phyloP scores from a whole-genome alignment of 2,329 filamentous ascomycete species.

The Juglanconis oblonga region DNA sequence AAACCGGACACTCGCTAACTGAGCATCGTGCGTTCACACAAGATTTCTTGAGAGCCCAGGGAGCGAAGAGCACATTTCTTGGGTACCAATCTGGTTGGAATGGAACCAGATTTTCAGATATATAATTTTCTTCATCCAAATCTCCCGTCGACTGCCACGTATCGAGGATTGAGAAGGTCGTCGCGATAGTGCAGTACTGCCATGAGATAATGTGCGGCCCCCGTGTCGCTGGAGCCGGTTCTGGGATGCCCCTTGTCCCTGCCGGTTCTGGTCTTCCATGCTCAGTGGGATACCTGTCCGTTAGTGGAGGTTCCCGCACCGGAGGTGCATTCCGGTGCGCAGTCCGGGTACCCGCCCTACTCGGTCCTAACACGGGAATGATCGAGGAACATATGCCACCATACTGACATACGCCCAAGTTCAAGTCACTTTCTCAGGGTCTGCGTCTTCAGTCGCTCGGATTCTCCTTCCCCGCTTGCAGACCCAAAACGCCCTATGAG shows the following conservation, averaged over 20 bases:
- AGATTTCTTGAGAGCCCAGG: too few relatives aligned
- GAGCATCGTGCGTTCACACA: too few relatives aligned
- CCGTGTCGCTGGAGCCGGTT: neutral
- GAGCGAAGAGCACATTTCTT: too few relatives aligned
- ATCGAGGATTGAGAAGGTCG: too few relatives aligned
- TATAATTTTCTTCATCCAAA: too few relatives aligned
- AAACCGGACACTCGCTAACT: too few relatives aligned
- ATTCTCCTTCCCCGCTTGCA: neutral
- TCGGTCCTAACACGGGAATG: neutral
- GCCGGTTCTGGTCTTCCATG: neutral
- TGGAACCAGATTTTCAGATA: too few relatives aligned
- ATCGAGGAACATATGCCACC: neutral
- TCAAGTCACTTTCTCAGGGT: neutral
- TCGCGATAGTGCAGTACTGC: too few relatives aligned
- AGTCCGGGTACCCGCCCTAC: neutral
- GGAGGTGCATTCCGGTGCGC: neutral
- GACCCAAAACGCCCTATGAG: neutral
- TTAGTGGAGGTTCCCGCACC: constrained; percentile 6
- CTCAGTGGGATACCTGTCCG: neutral
- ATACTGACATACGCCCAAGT: neutral
- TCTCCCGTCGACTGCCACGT: too few relatives aligned
- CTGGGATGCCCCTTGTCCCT: neutral
- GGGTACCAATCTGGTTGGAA: too few relatives aligned
- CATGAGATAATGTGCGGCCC: neutral
- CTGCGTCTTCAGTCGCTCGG: neutral